Conservation (phyloP, 495 filamentous ascomycete genomes). For the Penicillium silybi region DNA sequence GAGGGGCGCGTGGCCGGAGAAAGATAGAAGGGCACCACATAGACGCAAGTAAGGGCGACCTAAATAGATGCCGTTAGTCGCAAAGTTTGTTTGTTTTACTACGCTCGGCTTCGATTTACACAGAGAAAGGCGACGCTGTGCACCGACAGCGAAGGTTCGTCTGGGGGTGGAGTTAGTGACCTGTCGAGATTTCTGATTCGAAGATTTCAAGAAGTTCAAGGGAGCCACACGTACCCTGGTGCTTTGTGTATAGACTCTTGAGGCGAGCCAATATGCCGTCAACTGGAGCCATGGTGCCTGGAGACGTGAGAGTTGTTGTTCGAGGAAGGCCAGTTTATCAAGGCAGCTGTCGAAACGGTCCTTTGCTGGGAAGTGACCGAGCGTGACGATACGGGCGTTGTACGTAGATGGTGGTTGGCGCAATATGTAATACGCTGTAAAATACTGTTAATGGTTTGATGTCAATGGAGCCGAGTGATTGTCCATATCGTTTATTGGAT, state of each 20-base stretch:
- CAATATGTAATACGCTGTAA: not conserved
- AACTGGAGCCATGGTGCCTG: conserved; percentile 32
- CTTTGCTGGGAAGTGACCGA: conserved; percentile 3
- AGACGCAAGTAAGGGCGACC: conserved; percentile 74
- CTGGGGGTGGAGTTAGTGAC: conserved; percentile 20
- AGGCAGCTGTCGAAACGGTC: not conserved
- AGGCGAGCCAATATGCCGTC: conserved; percentile 31
- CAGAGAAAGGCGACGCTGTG: conserved; percentile 47
- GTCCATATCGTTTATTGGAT: not conserved
- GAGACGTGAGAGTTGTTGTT: not conserved
- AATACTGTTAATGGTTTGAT: not conserved
- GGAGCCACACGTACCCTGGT: conserved; percentile 21
- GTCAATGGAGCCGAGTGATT: not conserved
- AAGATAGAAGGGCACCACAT: conserved; percentile 90
- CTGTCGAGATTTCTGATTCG: conserved; percentile 4
- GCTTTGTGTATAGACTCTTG: conserved; percentile 35
- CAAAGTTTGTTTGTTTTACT: not conserved
- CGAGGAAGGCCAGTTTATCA: not conserved
- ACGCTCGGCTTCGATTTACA: conserved; percentile 33
- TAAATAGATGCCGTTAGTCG: conserved; percentile 25
- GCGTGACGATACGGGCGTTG: not conserved
- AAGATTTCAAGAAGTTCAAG: not conserved
- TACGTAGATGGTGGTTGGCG: not conserved
- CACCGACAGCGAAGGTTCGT: conserved; percentile 48
- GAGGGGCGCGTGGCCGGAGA: conserved; percentile 75